Evolutionary conservation across 257 asterid genomes (phyloP).

Genomic region (Verbena officinalis): DNA sequence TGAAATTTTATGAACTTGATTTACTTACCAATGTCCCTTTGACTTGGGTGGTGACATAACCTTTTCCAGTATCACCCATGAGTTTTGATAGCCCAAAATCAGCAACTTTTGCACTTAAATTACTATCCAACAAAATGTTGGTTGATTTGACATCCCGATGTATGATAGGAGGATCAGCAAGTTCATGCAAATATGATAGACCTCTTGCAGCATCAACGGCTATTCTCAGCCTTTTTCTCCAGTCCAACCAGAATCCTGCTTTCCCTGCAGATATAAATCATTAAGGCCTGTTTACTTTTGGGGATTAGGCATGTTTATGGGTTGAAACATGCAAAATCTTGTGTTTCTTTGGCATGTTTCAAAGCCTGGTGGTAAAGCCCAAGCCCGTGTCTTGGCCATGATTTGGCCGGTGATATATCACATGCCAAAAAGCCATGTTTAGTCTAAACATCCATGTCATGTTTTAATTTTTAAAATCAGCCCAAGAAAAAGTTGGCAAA

Average conservation of each 20-base stretch:
- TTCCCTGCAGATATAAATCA: conserved; percentile 46
- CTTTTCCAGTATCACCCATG: conserved; percentile 72
- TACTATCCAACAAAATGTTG: conserved; percentile 69
- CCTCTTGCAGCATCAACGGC: conserved; percentile 91
- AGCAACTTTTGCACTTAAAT: conserved; percentile 77
- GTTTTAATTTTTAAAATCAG: no score
- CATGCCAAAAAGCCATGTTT: no score
- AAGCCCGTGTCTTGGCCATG: no score
- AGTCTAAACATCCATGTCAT: no score
- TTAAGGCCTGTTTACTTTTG: no score
- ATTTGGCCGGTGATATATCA: no score
- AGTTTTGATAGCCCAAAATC: conserved; percentile 91
- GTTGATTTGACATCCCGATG: conserved; percentile 89
- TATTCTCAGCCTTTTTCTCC: conserved; percentile 67
- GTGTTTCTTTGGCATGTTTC: no score
- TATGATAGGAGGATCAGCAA: conserved; percentile 88
- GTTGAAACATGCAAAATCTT: no score
- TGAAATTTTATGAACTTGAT: not conserved
- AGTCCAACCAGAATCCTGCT: conserved; percentile 53
- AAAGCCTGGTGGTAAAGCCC: no score
- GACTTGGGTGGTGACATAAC: conserved; percentile 87
- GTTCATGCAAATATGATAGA: conserved; percentile 79
- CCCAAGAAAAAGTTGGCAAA: no score
- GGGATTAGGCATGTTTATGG: no score
- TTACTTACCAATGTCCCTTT: conserved; percentile 86